Percentiles rank a stretch among this genome's conserved stretches.
These are phyloP conservation scores for Leccinum longicurvipes DNA, from an alignment of 768 basidiomycete genomes.

Conservation along the genomic window DNA sequence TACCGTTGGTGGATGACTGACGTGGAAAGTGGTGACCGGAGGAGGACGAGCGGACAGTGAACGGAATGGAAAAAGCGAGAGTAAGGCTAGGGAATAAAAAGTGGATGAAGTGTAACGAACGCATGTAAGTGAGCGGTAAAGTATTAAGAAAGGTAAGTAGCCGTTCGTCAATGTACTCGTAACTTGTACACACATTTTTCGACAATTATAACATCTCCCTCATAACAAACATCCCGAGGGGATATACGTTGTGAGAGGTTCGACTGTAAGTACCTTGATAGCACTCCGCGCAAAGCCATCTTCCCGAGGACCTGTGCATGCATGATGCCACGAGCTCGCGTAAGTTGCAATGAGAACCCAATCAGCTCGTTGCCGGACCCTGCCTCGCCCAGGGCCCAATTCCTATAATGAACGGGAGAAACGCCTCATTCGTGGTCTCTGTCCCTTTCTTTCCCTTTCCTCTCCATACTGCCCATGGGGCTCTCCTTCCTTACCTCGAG, in stretches of 20 bases:
- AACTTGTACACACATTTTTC: too few species aligned
- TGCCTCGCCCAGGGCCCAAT: not conserved
- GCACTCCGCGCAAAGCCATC: too few species aligned
- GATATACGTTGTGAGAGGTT: too few species aligned
- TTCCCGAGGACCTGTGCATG: not conserved
- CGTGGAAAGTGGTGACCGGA: slow-evolving; percentile 16
- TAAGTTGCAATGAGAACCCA: not conserved
- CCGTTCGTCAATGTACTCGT: too few species aligned
- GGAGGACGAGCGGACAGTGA: slow-evolving; percentile 20
- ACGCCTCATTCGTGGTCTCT: not conserved
- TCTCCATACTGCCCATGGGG: slow-evolving; percentile 8
- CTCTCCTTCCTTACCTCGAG: slow-evolving; percentile 2
- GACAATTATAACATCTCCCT: too few species aligned
- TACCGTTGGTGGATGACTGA: slow-evolving; percentile 21
- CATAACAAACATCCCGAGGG: too few species aligned
- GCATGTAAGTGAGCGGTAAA: slow-evolving; percentile 15
- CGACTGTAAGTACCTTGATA: too few species aligned
- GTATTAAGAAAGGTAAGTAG: not conserved
- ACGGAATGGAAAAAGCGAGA: slow-evolving; percentile 33
- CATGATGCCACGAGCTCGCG: not conserved
- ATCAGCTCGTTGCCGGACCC: not conserved
- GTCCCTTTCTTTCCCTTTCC: not conserved
- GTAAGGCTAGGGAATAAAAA: slow-evolving; percentile 21
- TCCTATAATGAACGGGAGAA: slow-evolving; percentile 1
- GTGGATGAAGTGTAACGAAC: slow-evolving; percentile 18